These are phyloP conservation scores for Cyclotella cryptica DNA, from an alignment of 108 stramenopile species.

Conservation along the genomic window DNA sequence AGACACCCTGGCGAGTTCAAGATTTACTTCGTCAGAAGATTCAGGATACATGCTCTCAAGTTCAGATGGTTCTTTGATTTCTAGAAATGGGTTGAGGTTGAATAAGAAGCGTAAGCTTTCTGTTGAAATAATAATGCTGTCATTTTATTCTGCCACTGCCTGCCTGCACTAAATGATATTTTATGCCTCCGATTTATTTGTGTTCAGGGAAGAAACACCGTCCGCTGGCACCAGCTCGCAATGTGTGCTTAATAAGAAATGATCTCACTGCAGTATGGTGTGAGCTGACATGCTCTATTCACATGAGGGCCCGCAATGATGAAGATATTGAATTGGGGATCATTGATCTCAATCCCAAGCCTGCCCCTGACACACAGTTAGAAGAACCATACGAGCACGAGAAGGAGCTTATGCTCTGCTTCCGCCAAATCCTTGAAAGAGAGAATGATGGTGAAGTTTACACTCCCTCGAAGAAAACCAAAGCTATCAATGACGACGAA, in stretches of 20 bases:
- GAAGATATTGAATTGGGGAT: constrained; percentile 44
- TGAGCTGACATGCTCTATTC: constrained; percentile 85
- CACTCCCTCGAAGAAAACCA: no score
- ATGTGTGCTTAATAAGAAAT: constrained; percentile 73
- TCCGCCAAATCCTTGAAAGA: constrained; percentile 81
- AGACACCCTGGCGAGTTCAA: constrained; percentile 67
- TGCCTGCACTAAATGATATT: not conserved
- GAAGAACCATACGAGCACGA: constrained; percentile 7
- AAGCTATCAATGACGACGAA: no score
- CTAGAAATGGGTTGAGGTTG: constrained; percentile 20
- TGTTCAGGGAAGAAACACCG: constrained; percentile 53
- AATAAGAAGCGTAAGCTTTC: not conserved
- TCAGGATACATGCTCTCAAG: constrained; percentile 84
- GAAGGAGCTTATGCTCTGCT: constrained; percentile 81
- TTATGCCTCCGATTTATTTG: not conserved
- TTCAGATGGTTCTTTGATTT: constrained; percentile 62
- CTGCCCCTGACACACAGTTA: not conserved
- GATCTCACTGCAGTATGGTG: constrained; percentile 88
- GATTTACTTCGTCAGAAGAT: constrained; percentile 69
- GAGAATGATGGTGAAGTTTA: constrained; percentile 63
- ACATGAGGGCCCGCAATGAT: constrained; percentile 58
- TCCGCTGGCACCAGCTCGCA: constrained; percentile 76
- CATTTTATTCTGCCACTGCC: not conserved
- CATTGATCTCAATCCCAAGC: constrained; percentile 6
- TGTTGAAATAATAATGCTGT: no score